A percentile compares a stretch with the other conserved stretches of the same genome.
Evolutionary conservation across 1,284 basidiomycete species (phyloP).

Genomic region (Boletus albobrunnescens): DNA sequence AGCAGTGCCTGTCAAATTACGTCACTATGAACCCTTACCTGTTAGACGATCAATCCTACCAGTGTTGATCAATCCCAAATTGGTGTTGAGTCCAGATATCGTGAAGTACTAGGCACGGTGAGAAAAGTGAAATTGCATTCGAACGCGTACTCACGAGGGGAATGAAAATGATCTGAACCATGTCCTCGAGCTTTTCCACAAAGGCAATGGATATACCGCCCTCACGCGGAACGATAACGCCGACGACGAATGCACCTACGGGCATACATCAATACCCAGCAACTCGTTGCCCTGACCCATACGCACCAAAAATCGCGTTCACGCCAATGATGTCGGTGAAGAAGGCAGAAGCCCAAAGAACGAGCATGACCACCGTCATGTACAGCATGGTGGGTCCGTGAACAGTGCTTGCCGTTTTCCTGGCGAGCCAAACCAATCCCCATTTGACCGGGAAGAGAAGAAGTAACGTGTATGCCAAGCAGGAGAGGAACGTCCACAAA

Average conservation of each 20-base stretch:
- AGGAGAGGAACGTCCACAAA: slow-evolving; percentile 77
- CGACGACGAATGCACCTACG: slow-evolving; percentile 79
- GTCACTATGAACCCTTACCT: slow-evolving; percentile 36
- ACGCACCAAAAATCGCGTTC: slow-evolving; percentile 80
- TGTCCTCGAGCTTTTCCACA: slow-evolving; percentile 81
- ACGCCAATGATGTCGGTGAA: slow-evolving; percentile 94
- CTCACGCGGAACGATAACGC: slow-evolving; percentile 89
- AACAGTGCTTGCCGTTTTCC: slow-evolving; percentile 76
- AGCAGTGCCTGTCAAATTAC: slow-evolving; percentile 64
- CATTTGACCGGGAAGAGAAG: slow-evolving; percentile 71
- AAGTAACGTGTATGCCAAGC: slow-evolving; percentile 79
- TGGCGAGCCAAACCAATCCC: slow-evolving; percentile 67
- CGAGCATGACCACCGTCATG: slow-evolving; percentile 74
- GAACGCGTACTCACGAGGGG: slow-evolving; percentile 59
- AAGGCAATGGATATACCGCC: slow-evolving; percentile 79
- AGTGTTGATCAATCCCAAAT: slow-evolving; percentile 79
- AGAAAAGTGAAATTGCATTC: not conserved
- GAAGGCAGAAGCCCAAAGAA: slow-evolving; percentile 85
- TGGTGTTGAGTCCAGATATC: slow-evolving; percentile 83
- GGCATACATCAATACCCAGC: slow-evolving; percentile 32
- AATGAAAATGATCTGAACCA: slow-evolving; percentile 77
- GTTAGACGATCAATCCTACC: slow-evolving; percentile 37
- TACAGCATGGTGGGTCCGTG: slow-evolving; percentile 75
- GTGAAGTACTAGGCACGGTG: slow-evolving; percentile 68
- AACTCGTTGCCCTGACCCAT: not conserved